Evolutionary conservation across 192 early-diverging fungal genomes (phyloP).

Genomic region (Coemansia sp.): DNA sequence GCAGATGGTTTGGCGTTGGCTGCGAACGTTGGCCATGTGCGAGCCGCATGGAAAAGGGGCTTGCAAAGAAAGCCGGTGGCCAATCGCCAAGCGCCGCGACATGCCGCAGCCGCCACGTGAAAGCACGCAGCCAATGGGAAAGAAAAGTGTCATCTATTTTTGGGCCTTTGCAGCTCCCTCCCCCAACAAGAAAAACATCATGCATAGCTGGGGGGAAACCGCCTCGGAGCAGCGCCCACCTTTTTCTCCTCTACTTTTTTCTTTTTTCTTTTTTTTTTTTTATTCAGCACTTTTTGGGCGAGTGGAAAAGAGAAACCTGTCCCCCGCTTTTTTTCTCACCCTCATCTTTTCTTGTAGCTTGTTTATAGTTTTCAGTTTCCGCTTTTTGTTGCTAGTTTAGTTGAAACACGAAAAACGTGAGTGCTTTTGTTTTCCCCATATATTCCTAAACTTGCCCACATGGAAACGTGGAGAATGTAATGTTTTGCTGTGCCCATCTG

Average conservation of each 20-base stretch:
- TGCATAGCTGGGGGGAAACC: conserved; percentile 17
- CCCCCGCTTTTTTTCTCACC: conserved; percentile 3
- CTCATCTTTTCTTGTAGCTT: conserved; percentile 4
- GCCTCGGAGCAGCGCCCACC: conserved; percentile 25
- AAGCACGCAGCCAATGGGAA: conserved; percentile 35
- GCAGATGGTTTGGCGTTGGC: no score
- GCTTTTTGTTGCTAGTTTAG: conserved; percentile 24
- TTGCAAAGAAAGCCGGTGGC: conserved; percentile 6
- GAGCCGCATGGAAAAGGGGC: not conserved
- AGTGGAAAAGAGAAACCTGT: not conserved
- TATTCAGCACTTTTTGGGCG: conserved; percentile 3
- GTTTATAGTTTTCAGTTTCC: conserved; percentile 11
- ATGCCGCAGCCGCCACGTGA: conserved; percentile 29
- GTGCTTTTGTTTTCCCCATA: not conserved
- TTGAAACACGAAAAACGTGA: conserved; percentile 24
- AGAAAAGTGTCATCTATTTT: conserved; percentile 1
- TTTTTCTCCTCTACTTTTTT: conserved; percentile 49
- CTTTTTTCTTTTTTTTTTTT: conserved; percentile 29
- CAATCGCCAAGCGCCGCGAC: conserved; percentile 38
- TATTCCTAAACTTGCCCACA: not conserved
- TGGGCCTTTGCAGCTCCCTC: not conserved
- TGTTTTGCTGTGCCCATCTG: conserved; percentile 1
- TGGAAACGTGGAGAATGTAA: conserved; percentile 6
- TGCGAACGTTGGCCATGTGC: not conserved
- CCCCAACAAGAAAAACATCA: conserved; percentile 3